These are phyloP conservation scores for Zoysia pacifica DNA, from an alignment of 176 grass and related monocot genomes.

Conservation along the genomic window DNA sequence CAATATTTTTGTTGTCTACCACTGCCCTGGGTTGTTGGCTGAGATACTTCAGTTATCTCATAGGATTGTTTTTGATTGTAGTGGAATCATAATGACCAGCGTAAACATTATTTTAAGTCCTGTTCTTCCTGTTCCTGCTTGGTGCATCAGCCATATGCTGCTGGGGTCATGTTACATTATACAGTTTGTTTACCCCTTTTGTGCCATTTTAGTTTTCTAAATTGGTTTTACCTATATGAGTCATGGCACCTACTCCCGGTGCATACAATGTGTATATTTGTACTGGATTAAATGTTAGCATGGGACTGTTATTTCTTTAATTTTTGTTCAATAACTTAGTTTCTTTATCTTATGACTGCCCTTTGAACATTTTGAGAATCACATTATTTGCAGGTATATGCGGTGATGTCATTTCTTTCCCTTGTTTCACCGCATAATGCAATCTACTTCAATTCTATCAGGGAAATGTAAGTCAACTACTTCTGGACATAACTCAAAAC, in stretches of 20 bases:
- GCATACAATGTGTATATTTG: neutral
- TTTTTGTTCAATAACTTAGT: neutral
- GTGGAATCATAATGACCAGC: neutral
- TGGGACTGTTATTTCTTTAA: neutral
- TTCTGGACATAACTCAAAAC: slow-evolving; percentile 1
- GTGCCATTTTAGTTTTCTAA: neutral
- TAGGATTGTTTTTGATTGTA: neutral
- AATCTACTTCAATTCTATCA: slow-evolving; percentile 85
- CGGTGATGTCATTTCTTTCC: slow-evolving; percentile 88
- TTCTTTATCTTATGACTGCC: neutral
- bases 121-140: neutral
- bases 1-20: neutral
- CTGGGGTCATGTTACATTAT: neutral
- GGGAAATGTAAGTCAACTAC: slow-evolving; percentile 71
- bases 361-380: neutral
- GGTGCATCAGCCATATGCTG: neutral
- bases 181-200: neutral
- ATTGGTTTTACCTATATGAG: neutral
- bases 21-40: neutral
- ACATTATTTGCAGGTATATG: slow-evolving; percentile 68
- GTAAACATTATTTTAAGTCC: neutral
- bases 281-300: neutral
- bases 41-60: neutral
- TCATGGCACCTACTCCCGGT: neutral
- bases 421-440: slow-evolving; percentile 54